Percentiles rank a stretch among this genome's conserved stretches.
phyloP scores from a whole-genome alignment of 768 basidiomycete species.

The Naganishia randhawae region DNA sequence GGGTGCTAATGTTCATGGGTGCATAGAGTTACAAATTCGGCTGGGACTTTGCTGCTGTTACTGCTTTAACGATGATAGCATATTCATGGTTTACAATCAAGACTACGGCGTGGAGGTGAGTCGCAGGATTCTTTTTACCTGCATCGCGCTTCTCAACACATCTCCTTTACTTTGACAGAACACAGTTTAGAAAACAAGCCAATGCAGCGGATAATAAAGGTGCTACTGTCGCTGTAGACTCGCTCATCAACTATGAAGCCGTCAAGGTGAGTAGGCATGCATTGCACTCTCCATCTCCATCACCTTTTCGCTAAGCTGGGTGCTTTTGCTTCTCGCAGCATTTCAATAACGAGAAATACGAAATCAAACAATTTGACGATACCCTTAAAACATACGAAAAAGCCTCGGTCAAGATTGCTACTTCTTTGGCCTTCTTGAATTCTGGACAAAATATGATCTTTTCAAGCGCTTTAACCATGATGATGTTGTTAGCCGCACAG shows the following conservation, averaged over 20 bases:
- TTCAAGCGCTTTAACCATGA: conserved; percentile 82
- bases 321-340: conserved; percentile 57
- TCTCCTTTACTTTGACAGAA: conserved; percentile 56
- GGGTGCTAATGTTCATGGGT: too few relatives aligned
- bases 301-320: neutral
- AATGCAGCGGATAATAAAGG: conserved; percentile 97
- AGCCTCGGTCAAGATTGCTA: conserved; percentile 88
- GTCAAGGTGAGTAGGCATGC: conserved; percentile 69
- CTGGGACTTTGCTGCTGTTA: conserved; percentile 92
- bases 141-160: too few relatives aligned
- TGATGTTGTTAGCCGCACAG: conserved; percentile 95
- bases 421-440: conserved; percentile 85
- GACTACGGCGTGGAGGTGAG: conserved; percentile 91
- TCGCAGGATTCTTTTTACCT: neutral
- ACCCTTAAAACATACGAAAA: conserved; percentile 83
- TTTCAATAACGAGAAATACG: conserved; percentile 94
- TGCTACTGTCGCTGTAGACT: conserved; percentile 87
- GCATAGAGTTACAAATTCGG: conserved; percentile 99
- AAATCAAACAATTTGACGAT: conserved; percentile 85
- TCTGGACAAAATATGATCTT: conserved; percentile 97
- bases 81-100: conserved; percentile 97
- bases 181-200: conserved; percentile 85
- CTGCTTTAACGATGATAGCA: conserved; percentile 72
- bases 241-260: conserved; percentile 95
- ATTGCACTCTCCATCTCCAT: neutral